These are phyloP conservation scores for Lasiodiplodia theobromae DNA, from an alignment of 2,329 filamentous ascomycete species.

Conservation along the genomic window DNA sequence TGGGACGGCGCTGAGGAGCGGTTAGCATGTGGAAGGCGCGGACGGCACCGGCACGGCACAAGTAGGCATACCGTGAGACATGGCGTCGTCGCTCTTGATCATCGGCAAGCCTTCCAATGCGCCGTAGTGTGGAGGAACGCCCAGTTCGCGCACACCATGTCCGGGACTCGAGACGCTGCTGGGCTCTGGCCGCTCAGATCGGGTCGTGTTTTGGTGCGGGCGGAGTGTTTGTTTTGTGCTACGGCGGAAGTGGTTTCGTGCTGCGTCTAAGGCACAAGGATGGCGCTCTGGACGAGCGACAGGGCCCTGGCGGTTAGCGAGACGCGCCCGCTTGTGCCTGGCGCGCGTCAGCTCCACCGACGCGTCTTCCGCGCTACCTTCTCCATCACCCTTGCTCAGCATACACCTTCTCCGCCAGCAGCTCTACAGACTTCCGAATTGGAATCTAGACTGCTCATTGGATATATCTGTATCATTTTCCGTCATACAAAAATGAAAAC, in stretches of 20 bases:
- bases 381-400: background rate
- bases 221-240: constrained; percentile 29
- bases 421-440: background rate
- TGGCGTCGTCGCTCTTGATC: constrained; percentile 58
- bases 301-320: constrained; percentile 17
- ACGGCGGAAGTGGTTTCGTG: constrained; percentile 26
- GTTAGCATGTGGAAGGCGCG: constrained; percentile 12
- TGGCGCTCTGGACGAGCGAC: constrained; percentile 25
- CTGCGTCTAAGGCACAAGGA: constrained; percentile 26
- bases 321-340: constrained; percentile 8
- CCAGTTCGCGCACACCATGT: constrained; percentile 19
- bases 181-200: constrained; percentile 9
- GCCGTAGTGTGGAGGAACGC: background rate
- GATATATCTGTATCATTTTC: background rate
- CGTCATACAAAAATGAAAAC: constrained; percentile 37
- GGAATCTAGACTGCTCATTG: background rate
- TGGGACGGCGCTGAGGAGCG: constrained; percentile 35
- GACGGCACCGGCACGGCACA: constrained; percentile 13
- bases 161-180: constrained; percentile 7
- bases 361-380: constrained; percentile 17
- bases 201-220: constrained; percentile 7
- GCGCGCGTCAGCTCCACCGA: constrained; percentile 15
- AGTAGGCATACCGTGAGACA: constrained; percentile 45
- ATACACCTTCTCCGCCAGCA: background rate
- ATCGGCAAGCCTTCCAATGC: constrained; percentile 42